phyloP scores from a whole-genome alignment of 2,329 filamentous ascomycete genomes.

The Penicillium frequentans region DNA sequence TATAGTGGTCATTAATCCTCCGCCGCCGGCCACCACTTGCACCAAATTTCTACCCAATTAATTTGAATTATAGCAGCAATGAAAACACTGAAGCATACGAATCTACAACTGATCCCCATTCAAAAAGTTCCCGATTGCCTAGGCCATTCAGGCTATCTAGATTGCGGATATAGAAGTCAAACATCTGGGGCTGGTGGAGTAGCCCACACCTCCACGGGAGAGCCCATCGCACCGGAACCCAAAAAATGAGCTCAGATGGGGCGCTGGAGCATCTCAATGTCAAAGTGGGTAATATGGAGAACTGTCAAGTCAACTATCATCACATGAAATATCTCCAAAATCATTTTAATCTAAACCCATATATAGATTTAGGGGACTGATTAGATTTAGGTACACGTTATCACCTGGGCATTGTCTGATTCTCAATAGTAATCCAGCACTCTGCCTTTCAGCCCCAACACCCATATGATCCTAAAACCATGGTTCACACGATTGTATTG shows the following conservation, averaged over 20 bases:
- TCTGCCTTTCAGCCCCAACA: slow-evolving; percentile 64
- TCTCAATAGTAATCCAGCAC: slow-evolving; percentile 69
- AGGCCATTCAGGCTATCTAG: background rate
- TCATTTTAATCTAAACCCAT: too few species aligned
- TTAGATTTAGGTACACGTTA: too few species aligned
- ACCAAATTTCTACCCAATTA: too few species aligned
- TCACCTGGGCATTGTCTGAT: background rate
- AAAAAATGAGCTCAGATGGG: slow-evolving; percentile 14
- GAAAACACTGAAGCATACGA: background rate
- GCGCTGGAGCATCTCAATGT: slow-evolving; percentile 7
- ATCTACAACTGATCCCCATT: background rate
- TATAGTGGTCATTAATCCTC: too few species aligned
- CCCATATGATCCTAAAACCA: slow-evolving; percentile 2
- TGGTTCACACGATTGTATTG: background rate
- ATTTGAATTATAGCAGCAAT: background rate
- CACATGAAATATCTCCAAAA: background rate
- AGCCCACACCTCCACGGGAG: slow-evolving; percentile 11
- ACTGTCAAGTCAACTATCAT: background rate
- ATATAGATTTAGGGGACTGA: too few species aligned
- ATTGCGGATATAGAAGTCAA: slow-evolving; percentile 1
- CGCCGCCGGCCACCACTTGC: too few species aligned
- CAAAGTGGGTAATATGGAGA: background rate
- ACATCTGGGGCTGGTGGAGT: slow-evolving; percentile 21
- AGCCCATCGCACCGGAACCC: slow-evolving; percentile 11
- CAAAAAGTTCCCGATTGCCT: background rate